Percentiles rank a stretch among this genome's conserved stretches.
Evolutionary conservation across 1,284 basidiomycete species (phyloP).

Genomic region (Puccinia novopanici): DNA sequence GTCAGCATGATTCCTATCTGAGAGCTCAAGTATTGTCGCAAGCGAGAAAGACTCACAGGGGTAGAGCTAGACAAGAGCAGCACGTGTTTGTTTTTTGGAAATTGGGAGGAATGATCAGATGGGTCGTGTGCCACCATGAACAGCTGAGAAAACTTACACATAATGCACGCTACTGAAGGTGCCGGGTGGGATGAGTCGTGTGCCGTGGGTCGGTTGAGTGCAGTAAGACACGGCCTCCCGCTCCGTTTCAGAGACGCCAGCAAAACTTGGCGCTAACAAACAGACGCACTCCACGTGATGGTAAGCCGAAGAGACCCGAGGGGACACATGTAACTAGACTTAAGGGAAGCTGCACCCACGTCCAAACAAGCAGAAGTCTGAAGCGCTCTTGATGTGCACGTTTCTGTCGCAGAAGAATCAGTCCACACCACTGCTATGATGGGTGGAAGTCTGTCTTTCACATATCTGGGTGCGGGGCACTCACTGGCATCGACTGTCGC

Average conservation of each 20-base stretch:
- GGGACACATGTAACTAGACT: too few relatives aligned
- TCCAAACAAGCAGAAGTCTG: slow-evolving; percentile 49
- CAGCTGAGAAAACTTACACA: slow-evolving; percentile 35
- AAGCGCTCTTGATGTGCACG: slow-evolving; percentile 18
- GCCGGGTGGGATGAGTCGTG: slow-evolving; percentile 32
- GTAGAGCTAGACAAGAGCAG: neutral
- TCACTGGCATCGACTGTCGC: slow-evolving; percentile 45
- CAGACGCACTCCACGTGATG: neutral
- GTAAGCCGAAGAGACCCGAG: too few relatives aligned
- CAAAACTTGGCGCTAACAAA: slow-evolving; percentile 33
- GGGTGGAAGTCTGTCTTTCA: too few relatives aligned
- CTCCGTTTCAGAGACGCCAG: slow-evolving; percentile 44
- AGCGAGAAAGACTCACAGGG: neutral
- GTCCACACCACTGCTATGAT: too few relatives aligned
- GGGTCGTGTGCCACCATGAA: neutral
- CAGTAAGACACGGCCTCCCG: slow-evolving; percentile 41
- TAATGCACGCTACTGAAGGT: slow-evolving; percentile 41
- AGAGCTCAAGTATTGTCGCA: neutral
- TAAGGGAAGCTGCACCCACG: slow-evolving; percentile 9
- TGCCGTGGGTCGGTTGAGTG: slow-evolving; percentile 34
- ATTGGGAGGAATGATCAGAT: neutral
- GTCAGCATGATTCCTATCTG: neutral
- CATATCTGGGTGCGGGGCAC: neutral
- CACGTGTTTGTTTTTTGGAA: neutral
- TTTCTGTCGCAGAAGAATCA: slow-evolving; percentile 9